Evolutionary conservation across 75 land plant genomes (phyloP).

Genomic region (Isoetes taiwanensis): DNA sequence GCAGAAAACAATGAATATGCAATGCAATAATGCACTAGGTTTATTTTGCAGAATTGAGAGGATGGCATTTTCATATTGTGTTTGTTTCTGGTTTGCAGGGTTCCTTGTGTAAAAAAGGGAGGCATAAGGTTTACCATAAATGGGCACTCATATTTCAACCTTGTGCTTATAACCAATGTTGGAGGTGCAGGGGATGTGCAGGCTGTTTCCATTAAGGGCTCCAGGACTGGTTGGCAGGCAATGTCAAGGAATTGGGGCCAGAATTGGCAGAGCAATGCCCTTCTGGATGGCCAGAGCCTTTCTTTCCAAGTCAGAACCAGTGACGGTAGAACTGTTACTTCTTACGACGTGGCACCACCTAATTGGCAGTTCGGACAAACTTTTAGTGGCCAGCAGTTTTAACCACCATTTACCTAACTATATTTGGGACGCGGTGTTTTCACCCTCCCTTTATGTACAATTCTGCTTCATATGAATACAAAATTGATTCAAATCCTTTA

Average conservation of each 20-base stretch:
- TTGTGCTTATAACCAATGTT: background rate
- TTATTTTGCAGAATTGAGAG: too few relatives aligned
- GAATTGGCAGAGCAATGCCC: background rate
- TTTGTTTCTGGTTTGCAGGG: too few relatives aligned
- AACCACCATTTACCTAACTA: too few relatives aligned
- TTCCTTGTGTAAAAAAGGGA: background rate
- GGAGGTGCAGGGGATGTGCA: conserved; percentile 6
- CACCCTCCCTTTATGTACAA: too few relatives aligned
- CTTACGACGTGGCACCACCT: background rate
- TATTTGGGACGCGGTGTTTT: too few relatives aligned
- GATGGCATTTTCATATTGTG: too few relatives aligned
- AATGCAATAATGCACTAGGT: too few relatives aligned
- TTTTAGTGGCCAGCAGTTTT: too few relatives aligned
- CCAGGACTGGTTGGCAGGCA: background rate
- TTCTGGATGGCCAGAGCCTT: background rate
- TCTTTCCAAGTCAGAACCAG: background rate
- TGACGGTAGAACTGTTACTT: background rate
- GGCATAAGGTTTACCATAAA: background rate
- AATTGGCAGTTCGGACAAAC: conserved; percentile 6
- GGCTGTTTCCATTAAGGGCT: background rate
- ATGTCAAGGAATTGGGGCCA: conserved; percentile 1
- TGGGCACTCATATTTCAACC: background rate
- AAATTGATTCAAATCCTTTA: too few relatives aligned
- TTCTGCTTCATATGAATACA: too few relatives aligned
- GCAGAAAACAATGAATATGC: too few relatives aligned